phyloP scores from a whole-genome alignment of 2,329 filamentous ascomycete species.

The Nigrospora oryzae region DNA sequence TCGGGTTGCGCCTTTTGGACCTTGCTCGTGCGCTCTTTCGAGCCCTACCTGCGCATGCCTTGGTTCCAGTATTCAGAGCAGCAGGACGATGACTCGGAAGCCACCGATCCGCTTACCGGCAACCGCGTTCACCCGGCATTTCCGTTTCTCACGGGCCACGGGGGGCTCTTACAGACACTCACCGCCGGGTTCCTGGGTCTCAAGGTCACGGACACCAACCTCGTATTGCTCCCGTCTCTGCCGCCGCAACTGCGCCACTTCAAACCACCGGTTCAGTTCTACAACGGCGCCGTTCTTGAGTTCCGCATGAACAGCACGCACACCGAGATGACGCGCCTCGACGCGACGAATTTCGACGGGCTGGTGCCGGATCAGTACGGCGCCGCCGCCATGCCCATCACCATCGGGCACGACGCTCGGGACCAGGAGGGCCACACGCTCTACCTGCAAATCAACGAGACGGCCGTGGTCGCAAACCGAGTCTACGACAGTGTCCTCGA shows the following conservation, averaged over 20 bases:
- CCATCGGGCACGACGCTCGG: not conserved
- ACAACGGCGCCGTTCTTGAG: constrained; percentile 1
- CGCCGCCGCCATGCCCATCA: not conserved
- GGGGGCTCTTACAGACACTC: not conserved
- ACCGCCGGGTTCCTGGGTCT: not conserved
- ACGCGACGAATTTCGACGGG: not conserved
- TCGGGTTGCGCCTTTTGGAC: constrained; percentile 1
- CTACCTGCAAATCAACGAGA: not conserved
- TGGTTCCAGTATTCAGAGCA: constrained; percentile 1
- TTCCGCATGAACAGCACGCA: constrained; percentile 1
- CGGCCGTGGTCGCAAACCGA: not conserved
- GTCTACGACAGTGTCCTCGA: not conserved
- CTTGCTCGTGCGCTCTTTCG: not conserved
- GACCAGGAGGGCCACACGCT: not conserved
- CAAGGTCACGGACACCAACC: constrained; percentile 1
- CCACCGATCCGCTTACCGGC: not conserved
- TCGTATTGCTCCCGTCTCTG: not conserved
- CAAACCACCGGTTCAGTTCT: not conserved
- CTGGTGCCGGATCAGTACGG: not conserved
- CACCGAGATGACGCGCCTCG: not conserved
- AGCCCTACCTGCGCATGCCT: not conserved
- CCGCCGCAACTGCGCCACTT: not conserved
- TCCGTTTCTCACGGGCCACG: not conserved
- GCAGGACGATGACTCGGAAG: not conserved
- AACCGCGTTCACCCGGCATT: not conserved